Conservation (phyloP, 2,329 filamentous ascomycete species). For the Juglanconis juglandina region DNA sequence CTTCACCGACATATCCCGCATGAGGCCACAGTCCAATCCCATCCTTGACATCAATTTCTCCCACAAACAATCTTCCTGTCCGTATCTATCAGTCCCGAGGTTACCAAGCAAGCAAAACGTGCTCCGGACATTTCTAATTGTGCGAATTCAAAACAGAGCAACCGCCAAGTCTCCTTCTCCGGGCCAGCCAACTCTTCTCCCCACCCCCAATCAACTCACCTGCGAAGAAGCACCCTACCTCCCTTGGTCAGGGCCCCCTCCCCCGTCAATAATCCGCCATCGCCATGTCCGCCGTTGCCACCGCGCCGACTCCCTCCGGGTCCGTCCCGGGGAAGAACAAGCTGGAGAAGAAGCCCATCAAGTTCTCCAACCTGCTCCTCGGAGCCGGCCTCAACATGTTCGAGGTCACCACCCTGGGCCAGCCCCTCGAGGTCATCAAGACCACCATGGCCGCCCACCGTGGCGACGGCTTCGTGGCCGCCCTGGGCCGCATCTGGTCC, state of each 20-base stretch:
- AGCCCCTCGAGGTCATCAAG: conserved; percentile 98
- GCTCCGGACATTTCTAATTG: too few species aligned
- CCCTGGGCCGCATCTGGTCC: conserved; percentile 84
- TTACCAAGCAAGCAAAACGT: not conserved
- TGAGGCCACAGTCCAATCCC: too few species aligned
- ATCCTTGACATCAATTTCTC: not conserved
- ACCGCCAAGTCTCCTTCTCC: conserved; percentile 18
- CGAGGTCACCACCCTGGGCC: conserved; percentile 66
- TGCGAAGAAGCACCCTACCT: conserved; percentile 81
- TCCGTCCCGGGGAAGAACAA: conserved; percentile 39
- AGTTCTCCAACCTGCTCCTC: conserved; percentile 97
- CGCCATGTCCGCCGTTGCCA: conserved; percentile 61
- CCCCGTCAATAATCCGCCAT: conserved; percentile 36
- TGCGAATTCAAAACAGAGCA: too few species aligned
- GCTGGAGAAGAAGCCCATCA: conserved; percentile 98
- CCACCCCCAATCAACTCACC: conserved; percentile 23
- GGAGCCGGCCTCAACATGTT: conserved; percentile 95
- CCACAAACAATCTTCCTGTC: too few species aligned
- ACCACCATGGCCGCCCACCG: conserved; percentile 99
- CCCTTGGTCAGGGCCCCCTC: conserved; percentile 97
- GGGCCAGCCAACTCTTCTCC: conserved; percentile 18
- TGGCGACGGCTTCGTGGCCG: conserved; percentile 76
- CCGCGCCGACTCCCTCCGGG: conserved; percentile 48
- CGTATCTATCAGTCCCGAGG: not conserved
- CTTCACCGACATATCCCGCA: not conserved